Percentiles rank a stretch among this genome's conserved stretches.
Evolutionary conservation across 257 asterid genomes (phyloP).

Genomic region (Cynanchum wilfordii): DNA sequence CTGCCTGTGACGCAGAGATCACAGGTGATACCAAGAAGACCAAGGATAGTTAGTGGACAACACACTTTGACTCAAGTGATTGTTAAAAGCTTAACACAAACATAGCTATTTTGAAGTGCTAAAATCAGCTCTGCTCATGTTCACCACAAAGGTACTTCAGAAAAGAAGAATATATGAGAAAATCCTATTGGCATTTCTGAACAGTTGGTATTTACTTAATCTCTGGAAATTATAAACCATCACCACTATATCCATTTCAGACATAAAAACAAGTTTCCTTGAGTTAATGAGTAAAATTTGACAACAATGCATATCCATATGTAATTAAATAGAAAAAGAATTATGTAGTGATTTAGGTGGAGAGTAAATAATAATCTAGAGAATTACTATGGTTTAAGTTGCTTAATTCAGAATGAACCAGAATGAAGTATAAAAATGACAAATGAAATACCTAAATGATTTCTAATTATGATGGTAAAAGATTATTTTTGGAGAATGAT

Average conservation of each 20-base stretch:
- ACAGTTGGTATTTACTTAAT: neutral
- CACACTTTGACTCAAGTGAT: neutral
- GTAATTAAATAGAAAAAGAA: neutral
- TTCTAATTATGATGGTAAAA: neutral
- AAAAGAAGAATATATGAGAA: neutral
- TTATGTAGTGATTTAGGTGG: neutral
- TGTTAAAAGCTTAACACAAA: neutral
- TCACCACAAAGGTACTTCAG: neutral
- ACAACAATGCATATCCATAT: neutral
- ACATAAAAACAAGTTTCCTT: neutral
- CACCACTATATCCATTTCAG: neutral
- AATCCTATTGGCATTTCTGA: neutral
- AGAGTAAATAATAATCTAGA: neutral
- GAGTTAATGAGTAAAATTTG: neutral
- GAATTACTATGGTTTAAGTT: neutral
- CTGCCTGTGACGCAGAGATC: slow-evolving; percentile 59
- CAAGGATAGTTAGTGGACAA: neutral
- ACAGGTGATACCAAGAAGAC: neutral
- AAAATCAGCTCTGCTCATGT: neutral
- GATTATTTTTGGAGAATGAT: neutral
- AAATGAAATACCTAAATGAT: neutral
- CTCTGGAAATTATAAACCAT: neutral
- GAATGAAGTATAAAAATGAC: neutral
- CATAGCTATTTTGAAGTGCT: neutral
- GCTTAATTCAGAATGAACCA: too few relatives aligned